Base-by-base conservation (phyloP, 2,329 filamentous ascomycete genomes). In the Botrytis paeoniae region DNA sequence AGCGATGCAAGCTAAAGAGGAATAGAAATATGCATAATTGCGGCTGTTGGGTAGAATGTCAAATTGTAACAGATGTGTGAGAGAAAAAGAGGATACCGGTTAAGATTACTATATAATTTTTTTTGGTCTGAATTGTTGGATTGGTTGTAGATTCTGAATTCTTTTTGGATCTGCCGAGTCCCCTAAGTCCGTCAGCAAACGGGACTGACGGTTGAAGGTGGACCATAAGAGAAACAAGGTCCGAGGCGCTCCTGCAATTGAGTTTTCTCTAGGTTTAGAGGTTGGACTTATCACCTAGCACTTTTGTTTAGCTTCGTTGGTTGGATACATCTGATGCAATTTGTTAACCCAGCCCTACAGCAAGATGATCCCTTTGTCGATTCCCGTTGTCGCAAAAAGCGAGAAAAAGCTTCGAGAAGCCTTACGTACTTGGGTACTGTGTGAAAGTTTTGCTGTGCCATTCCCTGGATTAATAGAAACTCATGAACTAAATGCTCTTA, bases 351-450 rank as follows among this genome's bases (percentile, higher is more conserved):
- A 72, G 70, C 70, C 70, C 70, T 72, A 72, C 51, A 43, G 45
- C 22, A 39, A 65, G 37, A 39, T 65, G 37, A 71, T 71, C 60
- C 45, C 35, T 71, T 65, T 18, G 20, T 22, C 64, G 45, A 39
- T 54, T 29, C 5, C 45, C 48, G 37, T 35, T n/a, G 18, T 48
- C 48, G 51, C 18, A 41, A 68, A 43, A 69, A 37, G 22, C 25
- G 35, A 41, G 29, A 43, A 45, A 72, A 69, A 72, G 62, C 70
- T 72, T 72, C 70, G 70, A 69, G 70, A 69, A 72, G 70, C 51
- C 63, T 72, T 60, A 69, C 63, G 48, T 69, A 57, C n/a, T 43
- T 41, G n/a, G 7, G 37, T 29, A 18, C 3, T 22, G 37, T 41
- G 10, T 3, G 18, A 43, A 57, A 18, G 25, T 32, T 29, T 66